Evolutionary conservation across 2,329 filamentous ascomycete genomes (phyloP).

Genomic region (Cytospora piceicola): DNA sequence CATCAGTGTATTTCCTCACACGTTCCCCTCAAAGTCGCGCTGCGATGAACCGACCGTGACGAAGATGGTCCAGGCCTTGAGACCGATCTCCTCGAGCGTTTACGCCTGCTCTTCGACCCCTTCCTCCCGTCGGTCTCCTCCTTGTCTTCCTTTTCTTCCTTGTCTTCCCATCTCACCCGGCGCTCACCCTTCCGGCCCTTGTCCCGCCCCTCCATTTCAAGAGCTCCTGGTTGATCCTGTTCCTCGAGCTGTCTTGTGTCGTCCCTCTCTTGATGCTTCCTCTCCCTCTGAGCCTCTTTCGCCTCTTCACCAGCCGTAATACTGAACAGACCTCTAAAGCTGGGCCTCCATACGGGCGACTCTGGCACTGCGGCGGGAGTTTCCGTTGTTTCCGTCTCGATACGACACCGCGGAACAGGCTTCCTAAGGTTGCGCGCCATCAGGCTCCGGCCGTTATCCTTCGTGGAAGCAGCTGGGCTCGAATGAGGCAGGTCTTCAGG

Average conservation of each 20-base stretch:
- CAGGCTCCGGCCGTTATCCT: constrained; percentile 8
- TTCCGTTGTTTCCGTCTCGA: neutral
- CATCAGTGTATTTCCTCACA: neutral
- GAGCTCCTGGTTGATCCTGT: neutral
- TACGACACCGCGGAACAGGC: neutral
- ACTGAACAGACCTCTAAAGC: constrained; percentile 2
- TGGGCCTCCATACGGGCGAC: neutral
- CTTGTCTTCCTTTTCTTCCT: neutral
- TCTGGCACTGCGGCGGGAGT: neutral
- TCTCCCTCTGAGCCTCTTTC: neutral
- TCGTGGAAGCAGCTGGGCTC: neutral
- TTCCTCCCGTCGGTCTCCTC: neutral
- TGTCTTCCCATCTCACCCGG: neutral
- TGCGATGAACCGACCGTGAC: neutral
- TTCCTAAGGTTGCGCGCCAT: constrained; percentile 3
- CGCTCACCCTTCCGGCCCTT: neutral
- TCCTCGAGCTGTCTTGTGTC: neutral
- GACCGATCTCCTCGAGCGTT: neutral
- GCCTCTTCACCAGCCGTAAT: neutral
- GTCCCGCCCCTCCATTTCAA: neutral
- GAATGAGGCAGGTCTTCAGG: neutral
- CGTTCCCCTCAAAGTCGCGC: neutral
- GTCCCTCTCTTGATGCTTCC: neutral
- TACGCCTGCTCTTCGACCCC: neutral
- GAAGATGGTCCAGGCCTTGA: neutral